Percentiles rank a stretch among this genome's conserved stretches.
Conservation (phyloP, 2,329 filamentous ascomycete species). For the Tolypocladium tundrense region DNA sequence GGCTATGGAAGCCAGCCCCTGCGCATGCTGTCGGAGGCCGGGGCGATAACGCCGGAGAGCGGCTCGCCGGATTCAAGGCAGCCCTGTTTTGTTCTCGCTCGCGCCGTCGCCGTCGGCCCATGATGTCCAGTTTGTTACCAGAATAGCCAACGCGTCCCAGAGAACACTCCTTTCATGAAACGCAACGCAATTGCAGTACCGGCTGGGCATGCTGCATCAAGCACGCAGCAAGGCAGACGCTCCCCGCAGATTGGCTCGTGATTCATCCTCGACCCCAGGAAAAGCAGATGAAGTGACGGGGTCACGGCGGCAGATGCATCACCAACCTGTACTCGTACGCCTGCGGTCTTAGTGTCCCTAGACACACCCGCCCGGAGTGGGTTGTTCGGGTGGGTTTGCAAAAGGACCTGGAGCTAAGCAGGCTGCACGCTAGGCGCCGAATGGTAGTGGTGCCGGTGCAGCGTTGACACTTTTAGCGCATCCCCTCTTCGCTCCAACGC, state of each 20-base stretch:
- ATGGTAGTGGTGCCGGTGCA: slow-evolving; percentile 8
- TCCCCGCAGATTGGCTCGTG: background rate
- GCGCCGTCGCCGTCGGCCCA: background rate
- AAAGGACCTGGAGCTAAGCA: slow-evolving; percentile 11
- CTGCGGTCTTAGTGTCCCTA: background rate
- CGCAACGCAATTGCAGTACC: background rate
- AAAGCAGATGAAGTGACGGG: background rate
- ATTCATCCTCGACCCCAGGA: background rate
- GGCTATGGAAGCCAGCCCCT: background rate
- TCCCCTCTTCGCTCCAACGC: background rate
- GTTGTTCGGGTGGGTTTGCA: slow-evolving; percentile 11
- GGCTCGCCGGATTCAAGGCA: background rate
- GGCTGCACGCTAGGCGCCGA: slow-evolving; percentile 10
- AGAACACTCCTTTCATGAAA: background rate
- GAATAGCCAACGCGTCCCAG: background rate
- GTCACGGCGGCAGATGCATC: slow-evolving; percentile 2
- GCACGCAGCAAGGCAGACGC: background rate
- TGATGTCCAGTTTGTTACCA: background rate
- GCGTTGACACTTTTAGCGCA: background rate
- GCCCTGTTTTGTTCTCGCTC: background rate
- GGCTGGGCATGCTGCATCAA: background rate
- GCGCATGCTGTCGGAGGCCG: background rate
- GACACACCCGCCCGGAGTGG: slow-evolving; percentile 5
- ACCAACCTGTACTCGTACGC: background rate
- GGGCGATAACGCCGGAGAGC: background rate